Base-by-base conservation (phyloP, 257 asterid genomes). In the Jaltomata sinuosa region DNA sequence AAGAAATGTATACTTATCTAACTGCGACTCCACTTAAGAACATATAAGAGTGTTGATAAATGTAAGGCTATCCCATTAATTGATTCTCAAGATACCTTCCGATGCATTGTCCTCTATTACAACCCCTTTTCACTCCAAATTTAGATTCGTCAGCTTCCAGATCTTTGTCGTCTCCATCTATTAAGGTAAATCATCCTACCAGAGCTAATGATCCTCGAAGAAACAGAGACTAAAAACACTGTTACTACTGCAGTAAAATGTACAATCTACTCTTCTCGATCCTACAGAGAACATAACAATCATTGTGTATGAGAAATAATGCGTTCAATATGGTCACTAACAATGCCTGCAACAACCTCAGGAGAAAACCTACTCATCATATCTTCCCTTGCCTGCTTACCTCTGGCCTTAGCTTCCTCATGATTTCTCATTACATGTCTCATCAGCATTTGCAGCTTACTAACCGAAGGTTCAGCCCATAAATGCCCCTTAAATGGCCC, bases 391-490 rank as follows among this genome's bases (percentile, higher is more conserved):
- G 97, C 98, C 86, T 65, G 84, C 83, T 59, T 80, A 53, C 98
- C 99, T 92, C 88, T 94, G 8, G 84, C 85, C 54, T 80, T 88
- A 62, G 92, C 97, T 82, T 94, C 95, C 82, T 34, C 90, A 0
- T 76, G 88, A 82, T 94, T 84, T 79, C 86, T 68, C 88, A 88
- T 27, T 6, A 92, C 89, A 40, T 22, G 90, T 68, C 97, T 89
- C 97, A 94, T 90, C 86, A 94, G 80, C 79, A 83, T 21, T 74
- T 83, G 94, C 84, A 95, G 90, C 91, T 88, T 80, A 65, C 88
- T 88, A 76, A 77, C 91, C n/a, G 93, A 91, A 32, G 98, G 99
- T 88, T 95, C 98, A 1, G 96, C 97, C 98, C 98, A 93, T 42
- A 93, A 40, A 87, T 95, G 98, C 59, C 98, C 98, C 84, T 86